A percentile compares a stretch with the other conserved stretches of the same genome.
Conservation (phyloP, 2,329 filamentous ascomycete species). For the Hypoxylon sp. region DNA sequence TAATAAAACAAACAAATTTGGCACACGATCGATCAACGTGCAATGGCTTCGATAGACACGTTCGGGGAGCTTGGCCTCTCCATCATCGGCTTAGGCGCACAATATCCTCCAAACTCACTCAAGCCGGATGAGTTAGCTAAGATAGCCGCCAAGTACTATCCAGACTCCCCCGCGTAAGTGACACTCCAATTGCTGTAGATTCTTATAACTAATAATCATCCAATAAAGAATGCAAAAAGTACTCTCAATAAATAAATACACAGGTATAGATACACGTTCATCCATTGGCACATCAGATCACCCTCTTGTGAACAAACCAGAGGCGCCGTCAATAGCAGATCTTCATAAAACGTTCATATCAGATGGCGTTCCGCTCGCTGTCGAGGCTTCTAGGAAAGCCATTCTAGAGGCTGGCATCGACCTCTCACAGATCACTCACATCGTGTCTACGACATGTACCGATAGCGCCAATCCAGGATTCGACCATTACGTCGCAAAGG, state of each 20-base stretch:
- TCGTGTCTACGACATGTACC: constrained; percentile 74
- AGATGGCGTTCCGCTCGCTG: constrained; percentile 66
- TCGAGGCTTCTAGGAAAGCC: constrained; percentile 63
- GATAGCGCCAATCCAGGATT: constrained; percentile 75
- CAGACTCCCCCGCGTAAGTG: constrained; percentile 66
- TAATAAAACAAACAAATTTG: not conserved
- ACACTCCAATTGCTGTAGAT: not conserved
- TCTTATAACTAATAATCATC: constrained; percentile 2
- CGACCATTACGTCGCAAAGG: constrained; percentile 70
- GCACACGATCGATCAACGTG: not conserved
- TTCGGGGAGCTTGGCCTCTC: constrained; percentile 66
- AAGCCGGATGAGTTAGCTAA: constrained; percentile 59
- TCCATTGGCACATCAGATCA: constrained; percentile 69
- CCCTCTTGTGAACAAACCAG: constrained; percentile 65
- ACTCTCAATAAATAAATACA: constrained; percentile 69
- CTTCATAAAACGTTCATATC: constrained; percentile 64
- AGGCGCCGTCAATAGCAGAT: constrained; percentile 62
- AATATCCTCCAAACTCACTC: constrained; percentile 68
- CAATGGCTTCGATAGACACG: constrained; percentile 54
- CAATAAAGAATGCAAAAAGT: constrained; percentile 67
- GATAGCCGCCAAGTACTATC: constrained; percentile 65
- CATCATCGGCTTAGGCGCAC: constrained; percentile 65
- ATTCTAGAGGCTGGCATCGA: constrained; percentile 63
- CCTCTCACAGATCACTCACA: constrained; percentile 66
- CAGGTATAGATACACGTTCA: constrained; percentile 69